Conservation (phyloP, 371 early-diverging fungal species). For the Conidiobolus incongruus region DNA sequence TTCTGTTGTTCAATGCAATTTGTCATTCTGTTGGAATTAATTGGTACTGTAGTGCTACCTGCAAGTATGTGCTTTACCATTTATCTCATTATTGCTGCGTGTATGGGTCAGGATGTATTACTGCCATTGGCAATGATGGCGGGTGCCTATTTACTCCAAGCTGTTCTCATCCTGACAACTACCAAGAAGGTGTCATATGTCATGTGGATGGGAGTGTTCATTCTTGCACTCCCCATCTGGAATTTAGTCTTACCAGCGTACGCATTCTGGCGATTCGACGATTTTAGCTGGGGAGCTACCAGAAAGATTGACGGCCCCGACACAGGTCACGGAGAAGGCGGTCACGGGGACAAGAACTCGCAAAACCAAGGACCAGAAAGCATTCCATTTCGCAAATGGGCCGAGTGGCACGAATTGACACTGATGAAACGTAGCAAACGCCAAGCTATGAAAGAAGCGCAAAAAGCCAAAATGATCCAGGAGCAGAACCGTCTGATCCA, state of each 20-base stretch:
- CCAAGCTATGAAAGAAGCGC: no score
- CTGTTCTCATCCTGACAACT: conserved; percentile 64
- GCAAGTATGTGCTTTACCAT: conserved; percentile 52
- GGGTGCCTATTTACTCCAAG: conserved; percentile 72
- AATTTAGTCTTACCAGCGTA: conserved; percentile 90
- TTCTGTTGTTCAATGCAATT: conserved; percentile 98
- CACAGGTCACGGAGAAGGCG: conserved; percentile 13
- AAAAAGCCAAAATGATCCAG: no score
- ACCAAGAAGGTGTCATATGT: conserved; percentile 68
- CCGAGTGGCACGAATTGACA: no score
- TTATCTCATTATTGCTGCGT: conserved; percentile 19
- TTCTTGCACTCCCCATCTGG: conserved; percentile 87
- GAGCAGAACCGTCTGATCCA: no score
- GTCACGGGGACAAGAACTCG: conserved; percentile 17
- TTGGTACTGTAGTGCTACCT: conserved; percentile 91
- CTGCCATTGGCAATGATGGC: conserved; percentile 49
- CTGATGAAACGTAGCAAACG: no score
- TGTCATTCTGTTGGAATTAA: conserved; percentile 83
- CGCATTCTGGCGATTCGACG: conserved; percentile 98
- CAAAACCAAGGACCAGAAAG: no score
- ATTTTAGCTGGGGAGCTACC: conserved; percentile 97
- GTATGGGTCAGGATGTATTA: conserved; percentile 24
- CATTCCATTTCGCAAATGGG: no score
- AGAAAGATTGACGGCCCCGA: conserved; percentile 58
- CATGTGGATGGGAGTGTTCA: conserved; percentile 89